A percentile compares a stretch with the other conserved stretches of the same genome.
phyloP scores from a whole-genome alignment of 2,329 filamentous ascomycete species.

The Tolypocladium nubicola region DNA sequence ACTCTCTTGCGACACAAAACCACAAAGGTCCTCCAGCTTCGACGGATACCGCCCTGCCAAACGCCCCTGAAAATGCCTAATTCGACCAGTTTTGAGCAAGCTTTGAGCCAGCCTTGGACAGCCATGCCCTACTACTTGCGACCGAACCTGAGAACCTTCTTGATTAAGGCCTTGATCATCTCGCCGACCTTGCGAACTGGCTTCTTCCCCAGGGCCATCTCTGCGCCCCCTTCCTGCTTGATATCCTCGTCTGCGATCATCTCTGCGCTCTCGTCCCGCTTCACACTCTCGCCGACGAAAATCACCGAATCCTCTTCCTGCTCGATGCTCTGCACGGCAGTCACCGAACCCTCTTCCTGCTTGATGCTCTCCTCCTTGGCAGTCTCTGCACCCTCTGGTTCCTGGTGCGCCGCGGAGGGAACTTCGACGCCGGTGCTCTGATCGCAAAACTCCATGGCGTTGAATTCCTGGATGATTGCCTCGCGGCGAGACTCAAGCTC shows the following conservation, averaged over 20 bases:
- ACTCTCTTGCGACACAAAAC: neutral
- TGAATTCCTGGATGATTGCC: neutral
- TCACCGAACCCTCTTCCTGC: neutral
- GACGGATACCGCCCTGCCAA: neutral
- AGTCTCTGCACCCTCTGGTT: neutral
- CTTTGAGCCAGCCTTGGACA: neutral
- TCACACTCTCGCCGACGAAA: neutral
- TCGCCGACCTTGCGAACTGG: neutral
- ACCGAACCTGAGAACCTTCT: neutral
- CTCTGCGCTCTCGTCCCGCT: neutral
- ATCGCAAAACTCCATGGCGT: neutral
- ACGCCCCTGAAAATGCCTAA: neutral
- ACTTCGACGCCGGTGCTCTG: neutral
- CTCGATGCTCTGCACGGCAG: neutral
- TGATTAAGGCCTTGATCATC: neutral
- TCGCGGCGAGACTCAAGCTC: conserved; percentile 2
- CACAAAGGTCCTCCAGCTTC: neutral
- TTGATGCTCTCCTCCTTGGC: neutral
- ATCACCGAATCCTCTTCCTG: neutral
- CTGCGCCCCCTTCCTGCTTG: neutral
- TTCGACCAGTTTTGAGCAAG: neutral
- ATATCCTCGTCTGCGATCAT: neutral
- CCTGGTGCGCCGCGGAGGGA: neutral
- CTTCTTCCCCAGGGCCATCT: neutral
- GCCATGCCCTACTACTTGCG: neutral